Base-by-base conservation (phyloP, 495 filamentous ascomycete species). In the Chaetomidium leptoderma region DNA sequence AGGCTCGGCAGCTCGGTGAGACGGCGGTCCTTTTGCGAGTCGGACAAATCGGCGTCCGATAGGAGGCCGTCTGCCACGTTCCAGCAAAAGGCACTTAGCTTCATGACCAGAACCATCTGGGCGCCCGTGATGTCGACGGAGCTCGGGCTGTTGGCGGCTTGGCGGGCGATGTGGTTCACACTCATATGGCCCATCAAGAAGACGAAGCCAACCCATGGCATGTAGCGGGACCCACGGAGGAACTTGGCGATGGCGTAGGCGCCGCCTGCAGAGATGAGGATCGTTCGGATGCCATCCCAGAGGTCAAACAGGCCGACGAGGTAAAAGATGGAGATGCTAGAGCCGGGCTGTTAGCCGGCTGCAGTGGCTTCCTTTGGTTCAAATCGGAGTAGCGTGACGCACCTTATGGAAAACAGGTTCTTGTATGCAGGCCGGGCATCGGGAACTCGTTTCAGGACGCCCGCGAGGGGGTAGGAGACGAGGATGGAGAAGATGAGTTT, bases 41-140 rank as follows among this genome's bases (percentile, higher is more conserved):
- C 91, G 4, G 88, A 87, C 24, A 98, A 82, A 53, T 90, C 85
- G 29, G 86, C 79, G 27, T 88, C 82, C 11, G 90, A 85, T 32
- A 92, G 74, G 51, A 83, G 82, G 27, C 95, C 93, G 72, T 98
- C 93, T 62, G 91, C 87, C 21, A 97, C 86, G 67, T 96, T 96
- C 93, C 93, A 98, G 76, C 91, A 95, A 69, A 97, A 98, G 24
- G 92, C 84, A 10, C 83, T 87, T n/a, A 97, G 87, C 76, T 97
- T 98, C 92, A 98, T 98, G 53, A 96, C 85, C 60, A 97, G 70
- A 13, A 98, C 93, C 93, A 98, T 98, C 72, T 98, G 93, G 0
- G 93, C 92, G 48, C 91, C 91, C 16, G 92, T 96, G 63, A 98
- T 92, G 71, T 98, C 93, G 39, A 96, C 76, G 8, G 75, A 70